Conservation (phyloP, 495 filamentous ascomycete genomes). For the Aspergillus indologenus region DNA sequence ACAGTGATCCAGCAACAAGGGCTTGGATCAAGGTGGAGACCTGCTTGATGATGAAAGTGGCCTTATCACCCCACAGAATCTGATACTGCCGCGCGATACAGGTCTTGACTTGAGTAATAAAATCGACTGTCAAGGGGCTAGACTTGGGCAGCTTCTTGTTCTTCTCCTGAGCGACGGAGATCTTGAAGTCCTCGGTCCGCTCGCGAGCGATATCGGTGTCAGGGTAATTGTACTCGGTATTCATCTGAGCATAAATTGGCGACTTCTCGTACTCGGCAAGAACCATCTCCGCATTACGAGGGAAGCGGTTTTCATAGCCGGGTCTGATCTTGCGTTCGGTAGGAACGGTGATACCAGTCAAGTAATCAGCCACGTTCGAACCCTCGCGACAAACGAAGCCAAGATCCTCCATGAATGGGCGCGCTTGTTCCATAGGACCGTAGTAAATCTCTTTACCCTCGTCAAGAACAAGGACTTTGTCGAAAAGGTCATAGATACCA, state of each 20-base stretch:
- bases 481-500: conserved; percentile 59
- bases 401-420: conserved; percentile 64
- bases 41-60: conserved; percentile 59
- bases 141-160: conserved; percentile 36
- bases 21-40: conserved; percentile 42
- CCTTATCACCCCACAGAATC: conserved; percentile 59
- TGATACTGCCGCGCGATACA: conserved; percentile 55
- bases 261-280: conserved; percentile 42
- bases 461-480: conserved; percentile 68
- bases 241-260: conserved; percentile 32
- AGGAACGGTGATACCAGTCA: conserved; percentile 71
- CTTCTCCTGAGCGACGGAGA: conserved; percentile 42
- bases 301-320: conserved; percentile 49
- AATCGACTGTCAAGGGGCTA: conserved; percentile 56
- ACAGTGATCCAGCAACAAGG: conserved; percentile 42
- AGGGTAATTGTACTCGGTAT: conserved; percentile 51
- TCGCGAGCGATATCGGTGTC: conserved; percentile 40
- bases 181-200: conserved; percentile 49
- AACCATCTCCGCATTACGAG: conserved; percentile 42
- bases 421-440: conserved; percentile 56
- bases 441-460: conserved; percentile 61
- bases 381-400: conserved; percentile 67
- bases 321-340: conserved; percentile 58
- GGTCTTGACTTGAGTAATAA: conserved; percentile 56
- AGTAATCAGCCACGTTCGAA: conserved; percentile 66